phyloP scores from a whole-genome alignment of 148 eudicot species.

The Cornus controversa region DNA sequence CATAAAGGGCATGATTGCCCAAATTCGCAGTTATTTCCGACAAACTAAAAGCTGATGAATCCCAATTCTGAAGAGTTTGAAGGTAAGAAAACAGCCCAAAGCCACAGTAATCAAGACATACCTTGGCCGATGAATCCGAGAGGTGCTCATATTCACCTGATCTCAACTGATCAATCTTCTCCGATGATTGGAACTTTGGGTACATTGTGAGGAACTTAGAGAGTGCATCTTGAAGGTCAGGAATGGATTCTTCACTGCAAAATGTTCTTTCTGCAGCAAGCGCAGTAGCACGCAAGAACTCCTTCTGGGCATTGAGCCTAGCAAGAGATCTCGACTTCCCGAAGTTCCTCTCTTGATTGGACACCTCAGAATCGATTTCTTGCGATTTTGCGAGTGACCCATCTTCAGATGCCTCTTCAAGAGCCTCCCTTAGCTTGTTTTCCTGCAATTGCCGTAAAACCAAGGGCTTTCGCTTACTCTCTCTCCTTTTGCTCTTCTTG shows the following conservation, averaged over 20 bases:
- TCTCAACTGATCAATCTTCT: slow-evolving; percentile 27
- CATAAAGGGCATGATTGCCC: slow-evolving; percentile 25
- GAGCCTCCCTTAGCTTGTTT: slow-evolving; percentile 23
- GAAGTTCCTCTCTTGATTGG: slow-evolving; percentile 15
- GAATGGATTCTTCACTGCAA: slow-evolving; percentile 9
- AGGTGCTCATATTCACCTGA: slow-evolving; percentile 17
- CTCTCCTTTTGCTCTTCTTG: slow-evolving; percentile 15
- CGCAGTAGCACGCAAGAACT: slow-evolving; percentile 22
- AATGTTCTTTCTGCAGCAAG: slow-evolving; percentile 14
- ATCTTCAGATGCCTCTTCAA: slow-evolving; percentile 28
- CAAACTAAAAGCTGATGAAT: slow-evolving; percentile 22
- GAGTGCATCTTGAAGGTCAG: slow-evolving; percentile 15
- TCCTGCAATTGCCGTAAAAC: slow-evolving; percentile 9
- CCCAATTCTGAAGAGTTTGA: slow-evolving; percentile 20
- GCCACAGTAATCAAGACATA: slow-evolving; percentile 31
- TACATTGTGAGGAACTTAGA: slow-evolving; percentile 30
- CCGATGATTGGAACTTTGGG: slow-evolving; percentile 20
- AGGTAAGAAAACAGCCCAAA: slow-evolving; percentile 26
- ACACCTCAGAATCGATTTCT: slow-evolving; percentile 14
- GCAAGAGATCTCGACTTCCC: slow-evolving; percentile 22
- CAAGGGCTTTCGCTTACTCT: slow-evolving; percentile 9
- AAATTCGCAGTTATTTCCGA: slow-evolving; percentile 27
- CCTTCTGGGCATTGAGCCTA: slow-evolving; percentile 24
- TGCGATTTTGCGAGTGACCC: slow-evolving; percentile 18
- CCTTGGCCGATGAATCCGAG: slow-evolving; percentile 16